Conservation (phyloP, 306 rosid species). For the Datisca glomerata region DNA sequence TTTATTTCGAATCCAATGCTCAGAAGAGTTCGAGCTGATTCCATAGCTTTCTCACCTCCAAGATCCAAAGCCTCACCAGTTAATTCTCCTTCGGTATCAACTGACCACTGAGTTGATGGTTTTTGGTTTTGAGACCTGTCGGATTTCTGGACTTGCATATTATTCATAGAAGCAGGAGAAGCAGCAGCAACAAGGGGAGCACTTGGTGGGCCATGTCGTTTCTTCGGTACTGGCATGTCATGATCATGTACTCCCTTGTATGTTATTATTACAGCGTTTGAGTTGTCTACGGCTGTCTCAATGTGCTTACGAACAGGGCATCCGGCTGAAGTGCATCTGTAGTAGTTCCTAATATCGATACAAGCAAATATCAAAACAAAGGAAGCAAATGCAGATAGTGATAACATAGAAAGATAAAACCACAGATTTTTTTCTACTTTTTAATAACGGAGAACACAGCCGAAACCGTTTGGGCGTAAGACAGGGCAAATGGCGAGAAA, state of each 20-base stretch:
- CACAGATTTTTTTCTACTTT: no score
- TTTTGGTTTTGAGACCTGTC: slow-evolving; percentile 25
- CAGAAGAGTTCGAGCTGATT: slow-evolving; percentile 88
- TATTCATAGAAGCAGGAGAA: slow-evolving; percentile 64
- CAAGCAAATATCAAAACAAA: slow-evolving; percentile 2
- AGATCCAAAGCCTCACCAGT: slow-evolving; percentile 89
- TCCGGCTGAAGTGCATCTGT: slow-evolving; percentile 97
- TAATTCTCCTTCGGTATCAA: slow-evolving; percentile 80
- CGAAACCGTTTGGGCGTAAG: no score
- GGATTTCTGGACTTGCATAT: slow-evolving; percentile 28
- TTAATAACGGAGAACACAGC: no score
- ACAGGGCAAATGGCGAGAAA: no score
- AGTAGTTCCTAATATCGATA: slow-evolving; percentile 65
- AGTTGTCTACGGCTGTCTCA: slow-evolving; percentile 64
- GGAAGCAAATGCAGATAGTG: not conserved
- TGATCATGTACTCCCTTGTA: slow-evolving; percentile 94
- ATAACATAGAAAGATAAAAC: not conserved
- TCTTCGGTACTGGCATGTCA: slow-evolving; percentile 91
- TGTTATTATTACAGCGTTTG: slow-evolving; percentile 60
- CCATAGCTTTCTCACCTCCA: slow-evolving; percentile 96
- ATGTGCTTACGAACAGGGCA: slow-evolving; percentile 96
- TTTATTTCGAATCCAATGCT: slow-evolving; percentile 99
- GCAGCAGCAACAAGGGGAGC: slow-evolving; percentile 79
- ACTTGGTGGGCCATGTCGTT: slow-evolving; percentile 77
- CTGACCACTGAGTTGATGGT: slow-evolving; percentile 63